A percentile compares a stretch with the other conserved stretches of the same genome.
Conservation (phyloP, 306 rosid genomes). For the Senna siamea region DNA sequence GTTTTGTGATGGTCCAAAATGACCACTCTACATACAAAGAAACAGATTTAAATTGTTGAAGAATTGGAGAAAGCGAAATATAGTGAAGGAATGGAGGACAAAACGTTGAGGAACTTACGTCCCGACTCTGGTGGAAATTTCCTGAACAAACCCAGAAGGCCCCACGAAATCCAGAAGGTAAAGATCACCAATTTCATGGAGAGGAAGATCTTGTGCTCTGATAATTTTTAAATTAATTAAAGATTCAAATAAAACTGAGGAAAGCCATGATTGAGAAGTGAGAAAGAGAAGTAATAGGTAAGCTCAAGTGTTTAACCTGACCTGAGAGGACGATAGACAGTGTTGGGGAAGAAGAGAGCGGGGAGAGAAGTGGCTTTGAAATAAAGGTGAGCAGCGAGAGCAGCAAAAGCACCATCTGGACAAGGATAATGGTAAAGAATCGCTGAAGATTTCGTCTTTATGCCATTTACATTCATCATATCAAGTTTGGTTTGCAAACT, state of each 20-base stretch:
- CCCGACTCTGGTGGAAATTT: slow-evolving; percentile 59
- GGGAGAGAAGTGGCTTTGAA: slow-evolving; percentile 64
- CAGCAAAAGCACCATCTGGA: slow-evolving; percentile 89
- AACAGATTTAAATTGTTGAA: slow-evolving; percentile 1
- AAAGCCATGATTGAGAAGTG: not conserved
- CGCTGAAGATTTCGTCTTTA: slow-evolving; percentile 45
- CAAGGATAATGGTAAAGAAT: slow-evolving; percentile 88
- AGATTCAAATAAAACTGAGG: not conserved
- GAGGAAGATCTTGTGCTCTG: slow-evolving; percentile 67
- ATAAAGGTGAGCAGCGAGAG: slow-evolving; percentile 86
- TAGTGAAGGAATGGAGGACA: not conserved
- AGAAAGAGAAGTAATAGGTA: no score
- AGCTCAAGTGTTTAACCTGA: not conserved
- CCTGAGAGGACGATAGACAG: slow-evolving; percentile 75
- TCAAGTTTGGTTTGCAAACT: not conserved
- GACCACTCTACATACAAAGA: slow-evolving; percentile 49
- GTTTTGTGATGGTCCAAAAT: slow-evolving; percentile 95
- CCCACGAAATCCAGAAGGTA: slow-evolving; percentile 89
- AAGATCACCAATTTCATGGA: slow-evolving; percentile 56
- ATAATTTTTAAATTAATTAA: not conserved
- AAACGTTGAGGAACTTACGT: slow-evolving; percentile 35
- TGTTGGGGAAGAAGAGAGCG: slow-evolving; percentile 74
- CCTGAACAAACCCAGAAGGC: slow-evolving; percentile 68
- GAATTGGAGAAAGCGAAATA: not conserved
- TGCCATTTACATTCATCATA: not conserved